A percentile compares a stretch with the other conserved stretches of the same genome.
These are phyloP conservation scores for Blastomyces emzantsi DNA, from an alignment of 2,329 filamentous ascomycete genomes.

Conservation along the genomic window DNA sequence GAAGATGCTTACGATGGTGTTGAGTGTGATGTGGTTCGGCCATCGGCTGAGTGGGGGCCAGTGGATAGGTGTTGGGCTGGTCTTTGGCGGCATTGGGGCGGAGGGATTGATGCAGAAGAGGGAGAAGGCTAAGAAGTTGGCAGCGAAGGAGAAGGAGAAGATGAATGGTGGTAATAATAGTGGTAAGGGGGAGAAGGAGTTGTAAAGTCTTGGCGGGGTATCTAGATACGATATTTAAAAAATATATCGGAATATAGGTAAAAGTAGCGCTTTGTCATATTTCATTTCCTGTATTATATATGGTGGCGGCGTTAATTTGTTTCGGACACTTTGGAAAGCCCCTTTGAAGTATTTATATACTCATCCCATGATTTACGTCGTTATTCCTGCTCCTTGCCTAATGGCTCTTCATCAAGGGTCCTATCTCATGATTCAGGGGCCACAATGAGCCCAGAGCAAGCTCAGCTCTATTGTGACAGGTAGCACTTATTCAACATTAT, in stretches of 20 bases:
- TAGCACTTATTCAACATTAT: not conserved
- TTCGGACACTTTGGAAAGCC: not conserved
- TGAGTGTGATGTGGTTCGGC: conserved; percentile 90
- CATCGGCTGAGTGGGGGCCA: conserved; percentile 81
- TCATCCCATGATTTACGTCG: not conserved
- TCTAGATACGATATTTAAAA: not conserved
- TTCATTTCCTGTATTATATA: not conserved
- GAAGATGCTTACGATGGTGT: conserved; percentile 99
- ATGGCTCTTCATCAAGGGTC: not conserved
- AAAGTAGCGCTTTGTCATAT: not conserved
- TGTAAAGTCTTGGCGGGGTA: not conserved
- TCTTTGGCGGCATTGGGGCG: conserved; percentile 91
- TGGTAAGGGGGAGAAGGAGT: conserved; percentile 1
- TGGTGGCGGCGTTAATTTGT: not conserved
- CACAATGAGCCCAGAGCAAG: not conserved
- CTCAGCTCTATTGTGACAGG: not conserved
- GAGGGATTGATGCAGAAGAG: conserved; percentile 71
- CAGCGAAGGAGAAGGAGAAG: conserved; percentile 49
- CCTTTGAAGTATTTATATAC: not conserved
- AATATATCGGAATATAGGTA: not conserved
- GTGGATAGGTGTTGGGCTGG: conserved; percentile 83
- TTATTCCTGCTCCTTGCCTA: not conserved
- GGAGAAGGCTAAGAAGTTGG: conserved; percentile 76
- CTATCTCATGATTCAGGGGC: no score
- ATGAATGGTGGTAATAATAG: not conserved